Base-by-base conservation (phyloP, 495 filamentous ascomycete species). In the Astrocystis sublimbata region DNA sequence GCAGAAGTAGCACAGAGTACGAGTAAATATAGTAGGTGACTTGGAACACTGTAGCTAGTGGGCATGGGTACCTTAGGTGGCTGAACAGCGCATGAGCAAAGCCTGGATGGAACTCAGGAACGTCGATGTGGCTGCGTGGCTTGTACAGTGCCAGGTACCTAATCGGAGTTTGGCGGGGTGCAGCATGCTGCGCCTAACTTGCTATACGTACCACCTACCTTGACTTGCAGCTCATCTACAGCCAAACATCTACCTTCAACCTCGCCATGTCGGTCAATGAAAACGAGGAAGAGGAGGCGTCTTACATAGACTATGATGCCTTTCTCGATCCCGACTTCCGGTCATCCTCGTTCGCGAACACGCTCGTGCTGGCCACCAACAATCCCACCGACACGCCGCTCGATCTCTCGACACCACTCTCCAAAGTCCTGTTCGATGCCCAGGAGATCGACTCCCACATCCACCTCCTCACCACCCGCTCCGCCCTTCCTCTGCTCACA, bases 371-470 rank as follows among this genome's bases (percentile, higher is more conserved):
- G 33, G 82, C 85, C 46, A 98, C 94, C 58, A 97, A 97, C 80
- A 94, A 97, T 81, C 84, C 91, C 43, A 89, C 86, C 66, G 94
- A 98, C 75, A 89, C 88, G 4, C 88, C 92, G 31, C 81, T 98
- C 69, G 94, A 97, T 77, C 88, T 98, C 57, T 90, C 92, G 6
- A 98, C 94, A 35, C 94, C 94, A 3, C 84, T 98, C 36, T 97
- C 93, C 2, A 86, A 91, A 49, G 94, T 98, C 12, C 84, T 98
- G 17, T 99, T 99, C 75, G 94, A 99, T 75, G 85, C 96, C 15
- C 94, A 99, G 73, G 94, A 98, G 73, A 88, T 99, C 62, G 93
- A 98, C 75, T 96, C 92, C 1, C 92, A 97, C 70, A 97, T 98
- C 63, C 89, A 98, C 75, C 81, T 83, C 17, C 83, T 99, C 24